Evolutionary conservation across 805 yeast species (phyloP), one percentile per base, ranked within the genome.

Genomic region (Wickerhamomyces chambardii): DNA sequence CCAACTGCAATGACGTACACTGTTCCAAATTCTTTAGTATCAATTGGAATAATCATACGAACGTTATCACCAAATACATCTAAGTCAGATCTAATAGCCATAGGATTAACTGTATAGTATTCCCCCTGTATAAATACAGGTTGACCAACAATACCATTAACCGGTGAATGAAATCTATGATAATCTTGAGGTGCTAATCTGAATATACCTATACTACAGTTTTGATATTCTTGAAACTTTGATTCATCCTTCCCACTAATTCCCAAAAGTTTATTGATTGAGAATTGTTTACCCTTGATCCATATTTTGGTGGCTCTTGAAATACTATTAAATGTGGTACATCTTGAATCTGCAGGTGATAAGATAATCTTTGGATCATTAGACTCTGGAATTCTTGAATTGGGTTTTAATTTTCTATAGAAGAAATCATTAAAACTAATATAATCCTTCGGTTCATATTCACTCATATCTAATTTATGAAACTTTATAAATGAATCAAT

Each of bases 131-230:
- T 82, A 44, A 65, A 69, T 32, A 65, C 65, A 14, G 90, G 78
- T 38, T 73, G 66, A 2, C 83, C 82, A 25, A 92, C 58, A 0
- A 53, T 52, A 2, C 97, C 97, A 39, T 70, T 72, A 3, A 92
- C 89, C 0, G 97, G 95, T 14, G 75, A 69, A 55, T 90, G 98
- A 57, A 90, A 89, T 31, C 98, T 64, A 53, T 90, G 98, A 51
- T 90, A 90, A 55, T 90, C 98, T 54, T 90, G 98, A 1, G 98
- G 98, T 0, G 98, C 97, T 30, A 90, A 62, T 38, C 98, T 62
- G 56, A 90, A 90, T 2, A 90, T 73, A 0, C 82, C 89, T 30
- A 89, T 56, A 4, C 87, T 63, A 8, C 56, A 46, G 25, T 60
- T 55, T 27, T 68, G 70, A 42, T 70, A 73, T 10, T 44, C 41